A percentile compares a stretch with the other conserved stretches of the same genome.
These are phyloP conservation scores for Aspergillus pseudoviridinutans DNA, from an alignment of 2,329 filamentous ascomycete species.

Conservation along the genomic window DNA sequence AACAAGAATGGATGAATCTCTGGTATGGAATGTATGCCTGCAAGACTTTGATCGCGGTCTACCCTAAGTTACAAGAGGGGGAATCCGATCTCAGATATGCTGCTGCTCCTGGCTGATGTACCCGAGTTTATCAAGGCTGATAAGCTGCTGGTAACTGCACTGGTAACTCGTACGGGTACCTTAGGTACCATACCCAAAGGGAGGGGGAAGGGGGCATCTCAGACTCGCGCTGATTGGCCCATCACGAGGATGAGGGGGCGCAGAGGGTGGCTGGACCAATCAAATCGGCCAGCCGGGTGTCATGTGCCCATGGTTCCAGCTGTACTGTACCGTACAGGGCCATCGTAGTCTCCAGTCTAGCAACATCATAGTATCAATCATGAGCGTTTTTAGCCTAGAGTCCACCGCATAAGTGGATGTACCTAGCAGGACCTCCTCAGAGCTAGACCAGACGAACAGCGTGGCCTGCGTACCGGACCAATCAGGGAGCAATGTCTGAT, in stretches of 20 bases:
- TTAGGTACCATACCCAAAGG: background rate
- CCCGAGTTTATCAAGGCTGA: background rate
- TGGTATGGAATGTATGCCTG: background rate
- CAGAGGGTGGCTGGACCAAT: background rate
- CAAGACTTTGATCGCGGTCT: background rate
- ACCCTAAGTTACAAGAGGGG: background rate
- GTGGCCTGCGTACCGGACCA: background rate
- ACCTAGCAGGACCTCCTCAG: background rate
- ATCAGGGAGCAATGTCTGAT: background rate
- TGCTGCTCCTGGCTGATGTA: background rate
- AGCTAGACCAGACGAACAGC: background rate
- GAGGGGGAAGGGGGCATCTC: background rate
- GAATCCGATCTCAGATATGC: background rate
- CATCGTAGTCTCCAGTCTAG: slow-evolving; percentile 1
- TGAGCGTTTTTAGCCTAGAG: background rate
- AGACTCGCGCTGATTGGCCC: background rate
- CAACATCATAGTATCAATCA: background rate
- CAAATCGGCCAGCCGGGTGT: background rate
- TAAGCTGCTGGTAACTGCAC: background rate
- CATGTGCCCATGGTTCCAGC: background rate
- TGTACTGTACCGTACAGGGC: slow-evolving; percentile 5
- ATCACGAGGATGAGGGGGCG: background rate
- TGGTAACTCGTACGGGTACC: background rate
- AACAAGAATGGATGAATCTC: background rate
- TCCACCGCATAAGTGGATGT: background rate